Percentiles rank a stretch among this genome's conserved stretches.
Conservation (phyloP, 495 filamentous ascomycete genomes). For the Jackrogersella multiformis region DNA sequence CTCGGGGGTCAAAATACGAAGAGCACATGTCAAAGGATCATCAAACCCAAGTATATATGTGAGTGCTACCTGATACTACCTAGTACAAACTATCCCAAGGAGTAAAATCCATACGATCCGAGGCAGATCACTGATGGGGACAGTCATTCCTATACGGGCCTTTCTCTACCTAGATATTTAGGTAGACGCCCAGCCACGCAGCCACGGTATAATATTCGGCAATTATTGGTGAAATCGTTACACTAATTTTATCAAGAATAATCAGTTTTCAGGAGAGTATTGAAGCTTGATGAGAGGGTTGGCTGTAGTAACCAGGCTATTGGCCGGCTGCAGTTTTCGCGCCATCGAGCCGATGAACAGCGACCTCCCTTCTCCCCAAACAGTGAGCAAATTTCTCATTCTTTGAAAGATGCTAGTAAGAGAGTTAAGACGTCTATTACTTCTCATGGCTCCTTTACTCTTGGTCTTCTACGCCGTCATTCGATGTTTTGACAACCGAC, state of each 20-base stretch:
- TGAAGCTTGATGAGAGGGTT: background rate
- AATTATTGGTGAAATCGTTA: background rate
- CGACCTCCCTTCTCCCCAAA: background rate
- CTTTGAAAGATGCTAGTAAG: slow-evolving; percentile 44
- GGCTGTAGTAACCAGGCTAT: background rate
- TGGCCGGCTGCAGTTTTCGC: background rate
- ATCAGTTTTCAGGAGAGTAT: background rate
- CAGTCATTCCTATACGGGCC: too few species aligned
- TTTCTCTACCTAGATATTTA: too few species aligned
- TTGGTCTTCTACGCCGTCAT: slow-evolving; percentile 39
- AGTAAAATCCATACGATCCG: too few species aligned
- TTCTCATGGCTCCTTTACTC: slow-evolving; percentile 38
- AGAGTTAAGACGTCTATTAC: slow-evolving; percentile 45
- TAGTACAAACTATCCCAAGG: background rate
- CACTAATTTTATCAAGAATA: background rate
- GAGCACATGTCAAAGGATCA: background rate
- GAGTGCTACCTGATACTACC: too few species aligned
- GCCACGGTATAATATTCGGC: too few species aligned
- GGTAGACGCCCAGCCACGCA: too few species aligned
- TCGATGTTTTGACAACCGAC: slow-evolving; percentile 30
- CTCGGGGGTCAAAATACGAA: background rate
- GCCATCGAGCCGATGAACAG: background rate
- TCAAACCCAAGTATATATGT: too few species aligned
- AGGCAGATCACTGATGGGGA: too few species aligned
- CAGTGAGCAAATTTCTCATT: background rate